Conservation (phyloP, 805 yeast species). For the Metschnikowia proteae region DNA sequence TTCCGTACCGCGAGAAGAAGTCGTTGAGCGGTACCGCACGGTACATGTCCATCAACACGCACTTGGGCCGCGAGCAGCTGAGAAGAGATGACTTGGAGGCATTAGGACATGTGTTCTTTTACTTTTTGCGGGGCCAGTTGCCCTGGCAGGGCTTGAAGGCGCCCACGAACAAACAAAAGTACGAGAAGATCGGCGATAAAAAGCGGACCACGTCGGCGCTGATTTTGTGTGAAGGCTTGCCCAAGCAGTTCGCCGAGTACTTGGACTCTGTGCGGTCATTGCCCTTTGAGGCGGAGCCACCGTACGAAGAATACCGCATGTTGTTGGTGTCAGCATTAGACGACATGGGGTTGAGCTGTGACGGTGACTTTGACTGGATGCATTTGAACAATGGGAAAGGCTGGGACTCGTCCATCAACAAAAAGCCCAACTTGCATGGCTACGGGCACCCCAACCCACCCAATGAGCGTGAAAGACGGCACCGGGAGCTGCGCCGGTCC, state of each 20-base stretch:
- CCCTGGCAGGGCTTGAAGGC: constrained; percentile 99
- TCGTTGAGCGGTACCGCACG: constrained; percentile 97
- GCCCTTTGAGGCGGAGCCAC: constrained; percentile 77
- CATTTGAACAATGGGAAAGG: constrained; percentile 74
- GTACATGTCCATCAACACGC: constrained; percentile 93
- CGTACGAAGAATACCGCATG: constrained; percentile 62
- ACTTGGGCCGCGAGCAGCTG: constrained; percentile 93
- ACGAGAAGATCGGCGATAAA: constrained; percentile 93
- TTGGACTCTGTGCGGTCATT: constrained; percentile 63
- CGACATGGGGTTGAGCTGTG: constrained; percentile 56
- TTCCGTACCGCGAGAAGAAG: constrained; percentile 91
- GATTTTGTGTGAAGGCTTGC: constrained; percentile 72
- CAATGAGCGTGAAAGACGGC: constrained; percentile 44
- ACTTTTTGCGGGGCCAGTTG: constrained; percentile 90
- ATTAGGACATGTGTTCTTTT: constrained; percentile 88
- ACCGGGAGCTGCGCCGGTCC: constrained; percentile 43
- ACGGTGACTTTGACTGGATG: constrained; percentile 79
- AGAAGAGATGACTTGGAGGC: constrained; percentile 96
- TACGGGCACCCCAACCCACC: constrained; percentile 71
- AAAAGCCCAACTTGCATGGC: constrained; percentile 77
- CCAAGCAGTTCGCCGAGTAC: constrained; percentile 71
- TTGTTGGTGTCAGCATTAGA: constrained; percentile 58
- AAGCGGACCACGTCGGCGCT: constrained; percentile 88
- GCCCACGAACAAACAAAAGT: constrained; percentile 93
- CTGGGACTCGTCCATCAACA: constrained; percentile 73